Evolutionary conservation across 306 rosid species (phyloP), one percentile per base, ranked within the genome.

Genomic region (Vigna radiata): DNA sequence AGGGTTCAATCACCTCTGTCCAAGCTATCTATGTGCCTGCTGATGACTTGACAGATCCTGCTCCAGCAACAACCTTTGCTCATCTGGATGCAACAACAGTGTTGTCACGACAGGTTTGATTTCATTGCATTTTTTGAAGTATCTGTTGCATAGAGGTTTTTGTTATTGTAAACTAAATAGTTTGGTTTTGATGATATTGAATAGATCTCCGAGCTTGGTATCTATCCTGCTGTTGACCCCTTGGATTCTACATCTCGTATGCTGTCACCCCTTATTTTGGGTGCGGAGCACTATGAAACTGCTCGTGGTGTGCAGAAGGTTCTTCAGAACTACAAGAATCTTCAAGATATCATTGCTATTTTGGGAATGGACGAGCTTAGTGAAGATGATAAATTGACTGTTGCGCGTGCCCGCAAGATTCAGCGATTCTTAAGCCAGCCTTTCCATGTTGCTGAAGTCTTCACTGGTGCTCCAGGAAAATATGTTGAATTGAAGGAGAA

Each of bases 11-110:
- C 46, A 95, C 99, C 54, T 95, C 99, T 70, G 99, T 95, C 76
- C 99, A 95, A 83, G 99, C 99, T 84, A 95, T 95, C 68, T 95
- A 95, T 52, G 99, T 95, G 83, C 99, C 99, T 81, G 99, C 99
- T 76, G 99, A 95, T 87, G 99, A 95, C 58, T 92, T 95, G 97
- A 95, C 99, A 72, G 99, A 95, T 95, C 99, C 99, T 21, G 99
- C 99, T 76, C 99, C 99, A 62, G 99, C 99, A 33, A 95, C 99
- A 14, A 92, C 99, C 13, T 95, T 95, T 9, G 99, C 99, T 87
- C 99, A 95, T 88, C 86, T 95, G 92, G 99, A 95, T 86, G 99
- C 99, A 50, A 95, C 99, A 4, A 95, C 99, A 18, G 99, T 95
- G 94, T 76, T 95, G 61, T 95, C 99, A 1, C 88, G 99, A 77